A percentile compares a stretch with the other conserved stretches of the same genome.
phyloP scores from a whole-genome alignment of 2,329 filamentous ascomycete genomes.

The Pleurostoma richardsiae region DNA sequence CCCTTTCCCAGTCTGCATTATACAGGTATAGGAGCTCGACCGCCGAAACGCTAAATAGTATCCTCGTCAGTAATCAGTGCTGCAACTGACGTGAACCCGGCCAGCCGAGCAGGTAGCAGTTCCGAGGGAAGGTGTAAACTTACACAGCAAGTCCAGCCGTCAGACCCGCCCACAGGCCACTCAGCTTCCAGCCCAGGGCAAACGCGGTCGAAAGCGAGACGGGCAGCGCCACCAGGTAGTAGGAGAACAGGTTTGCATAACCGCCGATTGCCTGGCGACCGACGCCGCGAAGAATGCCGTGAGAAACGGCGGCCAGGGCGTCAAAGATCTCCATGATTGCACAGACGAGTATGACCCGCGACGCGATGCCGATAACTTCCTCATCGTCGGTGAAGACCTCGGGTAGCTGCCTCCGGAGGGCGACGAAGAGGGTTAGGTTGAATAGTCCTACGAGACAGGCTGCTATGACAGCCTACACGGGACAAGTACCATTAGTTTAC shows the following conservation, averaged over 20 bases:
- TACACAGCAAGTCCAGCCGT: conserved; percentile 50
- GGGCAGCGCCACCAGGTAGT: conserved; percentile 67
- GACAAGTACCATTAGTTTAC: too few species aligned
- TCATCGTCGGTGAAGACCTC: conserved; percentile 55
- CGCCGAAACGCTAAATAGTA: conserved; percentile 11
- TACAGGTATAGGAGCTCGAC: conserved; percentile 17
- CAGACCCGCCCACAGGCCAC: conserved; percentile 63
- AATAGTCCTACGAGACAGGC: conserved; percentile 41
- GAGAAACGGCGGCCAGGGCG: conserved; percentile 58
- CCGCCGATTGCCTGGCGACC: conserved; percentile 68
- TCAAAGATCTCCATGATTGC: conserved; percentile 72
- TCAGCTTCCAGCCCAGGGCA: conserved; percentile 57
- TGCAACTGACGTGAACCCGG: too few species aligned
- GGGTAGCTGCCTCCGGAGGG: conserved; percentile 55
- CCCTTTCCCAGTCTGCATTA: conserved; percentile 16
- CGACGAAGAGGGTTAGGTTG: conserved; percentile 57
- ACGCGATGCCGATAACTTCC: conserved; percentile 49
- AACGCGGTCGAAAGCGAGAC: conserved; percentile 65
- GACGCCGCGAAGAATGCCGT: conserved; percentile 64
- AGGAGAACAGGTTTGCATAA: conserved; percentile 66
- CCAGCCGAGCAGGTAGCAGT: too few species aligned
- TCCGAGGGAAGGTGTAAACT: conserved; percentile 5
- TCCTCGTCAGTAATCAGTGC: not conserved
- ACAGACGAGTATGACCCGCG: conserved; percentile 58
- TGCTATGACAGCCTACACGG: conserved; percentile 12